A percentile compares a stretch with the other conserved stretches of the same genome.
phyloP scores from a whole-genome alignment of 2,329 filamentous ascomycete species.

The Aspergillus fumigatiaffinis region DNA sequence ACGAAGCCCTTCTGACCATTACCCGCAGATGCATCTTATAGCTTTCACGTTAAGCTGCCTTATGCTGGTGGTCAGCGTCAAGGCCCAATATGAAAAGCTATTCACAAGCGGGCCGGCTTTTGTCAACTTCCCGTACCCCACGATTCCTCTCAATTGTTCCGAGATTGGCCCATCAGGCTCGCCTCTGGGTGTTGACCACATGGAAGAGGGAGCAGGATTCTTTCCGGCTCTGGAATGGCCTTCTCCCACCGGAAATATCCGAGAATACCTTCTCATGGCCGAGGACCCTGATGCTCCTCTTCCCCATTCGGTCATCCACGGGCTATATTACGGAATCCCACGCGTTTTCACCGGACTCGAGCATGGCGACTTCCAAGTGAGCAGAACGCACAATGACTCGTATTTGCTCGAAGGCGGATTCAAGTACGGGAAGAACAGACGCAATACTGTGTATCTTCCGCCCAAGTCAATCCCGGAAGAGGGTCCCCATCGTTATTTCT shows the following conservation, averaged over 20 bases:
- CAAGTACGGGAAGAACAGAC: conserved; percentile 43
- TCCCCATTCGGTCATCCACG: conserved; percentile 45
- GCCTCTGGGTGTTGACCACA: conserved; percentile 36
- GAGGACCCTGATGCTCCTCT: conserved; percentile 49
- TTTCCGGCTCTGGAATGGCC: conserved; percentile 45
- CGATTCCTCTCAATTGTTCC: conserved; percentile 19
- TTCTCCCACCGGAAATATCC: conserved; percentile 29
- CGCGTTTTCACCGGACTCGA: conserved; percentile 31
- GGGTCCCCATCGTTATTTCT: conserved; percentile 53
- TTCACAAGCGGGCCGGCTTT: conserved; percentile 26
- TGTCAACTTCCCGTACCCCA: conserved; percentile 12
- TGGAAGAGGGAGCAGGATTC: conserved; percentile 35
- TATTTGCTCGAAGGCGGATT: conserved; percentile 41
- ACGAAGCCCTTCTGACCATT: neutral
- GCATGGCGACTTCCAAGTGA: conserved; percentile 37
- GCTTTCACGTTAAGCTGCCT: conserved; percentile 15
- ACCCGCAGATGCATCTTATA: conserved; percentile 16
- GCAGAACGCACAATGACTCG: conserved; percentile 13
- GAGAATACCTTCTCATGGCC: conserved; percentile 46
- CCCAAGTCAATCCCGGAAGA: conserved; percentile 49
- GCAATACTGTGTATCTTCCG: conserved; percentile 42
- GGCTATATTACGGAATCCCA: conserved; percentile 43
- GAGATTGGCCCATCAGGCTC: conserved; percentile 27
- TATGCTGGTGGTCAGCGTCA: conserved; percentile 12
- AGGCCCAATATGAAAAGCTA: conserved; percentile 20